phyloP scores from a whole-genome alignment of 2,329 filamentous ascomycete species.

The Cryphonectria parasitica region DNA sequence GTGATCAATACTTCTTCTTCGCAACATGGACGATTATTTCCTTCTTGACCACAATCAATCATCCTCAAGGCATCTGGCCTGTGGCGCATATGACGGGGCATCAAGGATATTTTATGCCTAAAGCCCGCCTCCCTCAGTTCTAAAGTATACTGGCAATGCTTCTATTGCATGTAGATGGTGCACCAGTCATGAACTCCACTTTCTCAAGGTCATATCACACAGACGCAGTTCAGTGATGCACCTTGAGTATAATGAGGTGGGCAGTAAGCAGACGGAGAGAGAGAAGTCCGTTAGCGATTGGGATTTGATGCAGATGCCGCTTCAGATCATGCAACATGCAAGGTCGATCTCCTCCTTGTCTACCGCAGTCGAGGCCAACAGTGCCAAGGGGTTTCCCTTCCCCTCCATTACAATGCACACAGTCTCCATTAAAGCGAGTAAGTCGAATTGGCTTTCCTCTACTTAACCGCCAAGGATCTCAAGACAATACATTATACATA shows the following conservation, averaged over 20 bases:
- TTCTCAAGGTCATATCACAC: not conserved
- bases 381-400: not conserved
- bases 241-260: not conserved
- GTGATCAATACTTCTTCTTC: not conserved
- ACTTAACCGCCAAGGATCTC: not conserved
- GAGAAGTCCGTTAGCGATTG: not conserved
- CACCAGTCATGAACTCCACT: not conserved
- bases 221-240: not conserved
- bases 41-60: not conserved
- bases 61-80: not conserved
- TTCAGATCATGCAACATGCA: not conserved
- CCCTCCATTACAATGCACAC: not conserved
- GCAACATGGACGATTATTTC: not conserved
- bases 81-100: too few species aligned
- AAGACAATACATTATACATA: not conserved
- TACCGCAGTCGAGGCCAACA: not conserved
- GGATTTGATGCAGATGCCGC: not conserved
- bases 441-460: not conserved
- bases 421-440: not conserved
- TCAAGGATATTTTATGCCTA: not conserved
- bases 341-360: not conserved
- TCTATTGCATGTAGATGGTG: not conserved
- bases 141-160: not conserved
- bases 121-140: not conserved
- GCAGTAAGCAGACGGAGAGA: not conserved